Base-by-base conservation (phyloP, 192 early-diverging fungal genomes). In the Gigaspora rosea region DNA sequence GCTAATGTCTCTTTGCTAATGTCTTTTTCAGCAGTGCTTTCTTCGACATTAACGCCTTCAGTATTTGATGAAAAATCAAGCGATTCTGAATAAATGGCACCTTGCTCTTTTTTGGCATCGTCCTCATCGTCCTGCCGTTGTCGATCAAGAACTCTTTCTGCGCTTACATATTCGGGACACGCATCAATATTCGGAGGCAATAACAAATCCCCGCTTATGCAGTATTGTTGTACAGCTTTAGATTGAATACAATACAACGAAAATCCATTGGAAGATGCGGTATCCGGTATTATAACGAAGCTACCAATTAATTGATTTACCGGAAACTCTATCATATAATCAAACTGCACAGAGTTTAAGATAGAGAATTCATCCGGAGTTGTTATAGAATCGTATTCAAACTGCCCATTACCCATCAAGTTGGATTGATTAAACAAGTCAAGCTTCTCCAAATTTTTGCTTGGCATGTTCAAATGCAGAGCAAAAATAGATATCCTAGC, bases 301-400 rank as follows among this genome's bases (percentile, higher is more conserved):
- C 79, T 85, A 48, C 80, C 78, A 16, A 85, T 68, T 15, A 78
- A 76, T 73, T 85, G 83, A 12, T 78, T 76, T 71, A 83, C 81
- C 0, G 85, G 85, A 46, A 78, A 82, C 76, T 86, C 85, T 27
- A 86, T 79, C 78, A 86, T 82, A 73, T 83, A 86, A 54, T 86
- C 82, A 75, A 86, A 83, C 4, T 74, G 77, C 2, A 73, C 80
- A 4, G 52, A 20, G 48, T 80, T 67, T 7, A 57, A 20, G 4
- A 66, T 61, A 1, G 61, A 32, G 1, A 41, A 22, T 32, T 56
- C 73, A 33, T 48, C 49, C 33, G 49, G n/a, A 4, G 76, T 70
- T 16, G 50, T 71, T 32, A 81, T 78, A 48, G 76, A 78, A n/a
- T 79, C 72, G 57, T 36, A 22, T 73, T 73, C 71, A 47, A 46